Base-by-base conservation (phyloP, 2,329 filamentous ascomycete species). In the Rhexocercosporidium sp. region DNA sequence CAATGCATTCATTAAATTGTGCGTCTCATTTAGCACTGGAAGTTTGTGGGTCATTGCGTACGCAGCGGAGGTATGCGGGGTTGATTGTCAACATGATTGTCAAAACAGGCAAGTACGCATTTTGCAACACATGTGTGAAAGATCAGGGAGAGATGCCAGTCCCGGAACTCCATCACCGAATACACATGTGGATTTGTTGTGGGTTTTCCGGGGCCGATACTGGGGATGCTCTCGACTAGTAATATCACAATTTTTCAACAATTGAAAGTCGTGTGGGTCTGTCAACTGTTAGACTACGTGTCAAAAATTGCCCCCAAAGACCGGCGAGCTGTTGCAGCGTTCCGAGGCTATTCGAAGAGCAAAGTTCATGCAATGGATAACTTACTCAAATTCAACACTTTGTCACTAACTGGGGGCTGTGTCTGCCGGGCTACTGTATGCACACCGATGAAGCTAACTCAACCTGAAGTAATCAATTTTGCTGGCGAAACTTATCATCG, bases 21-120 rank as follows among this genome's bases (percentile, higher is more conserved):
- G 22, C 31, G 34, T 57, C 8, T 41, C n/a, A 22, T 22, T 34
- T 2, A 20, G 34, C 18, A 47, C 9, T 56, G 31, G 3, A 41
- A 57, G 11, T 18, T 37, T 39, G 34, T 37, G 54, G 54, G 54
- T 41, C 54, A 25, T 20, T 57, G 54, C 34, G 54, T 57, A 57
- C 20, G 34, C 20, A 25, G 31, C 31, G 37, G 20, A 11, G 31
- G n/a, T 34, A 37, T 8, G 31, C 34, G 54, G 54, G 54, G 14
- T 5, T 18, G 16, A 11, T 57, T 25, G 20, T 22, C 14, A 39
- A 8, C 31, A 27, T 9, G 8, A 44, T 18, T 44, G 20, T 47
- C 44, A 22, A 27, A 56, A 37, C 20, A 18, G 29, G 22, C 54
- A 27, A 27, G 25, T 25, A 37, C 34, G 9, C 29, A 20, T 22